A percentile compares a stretch with the other conserved stretches of the same genome.
phyloP scores from a whole-genome alignment of 805 yeast species.

The Candida sithepensis region DNA sequence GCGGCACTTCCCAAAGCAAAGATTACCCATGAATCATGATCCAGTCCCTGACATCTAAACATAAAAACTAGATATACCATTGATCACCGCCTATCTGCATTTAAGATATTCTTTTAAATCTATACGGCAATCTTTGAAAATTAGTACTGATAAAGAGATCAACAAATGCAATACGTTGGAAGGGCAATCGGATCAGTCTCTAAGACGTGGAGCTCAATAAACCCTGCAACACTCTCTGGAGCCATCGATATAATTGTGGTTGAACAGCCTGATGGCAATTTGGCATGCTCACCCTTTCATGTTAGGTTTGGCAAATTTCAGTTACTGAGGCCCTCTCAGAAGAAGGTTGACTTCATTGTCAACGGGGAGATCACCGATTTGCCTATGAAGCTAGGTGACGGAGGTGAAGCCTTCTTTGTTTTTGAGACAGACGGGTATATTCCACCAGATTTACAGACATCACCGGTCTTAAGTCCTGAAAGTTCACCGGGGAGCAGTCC shows the following conservation, averaged over 20 bases:
- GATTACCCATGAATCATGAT: too few species aligned
- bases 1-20: too few species aligned
- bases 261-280: constrained; percentile 72
- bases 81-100: too few species aligned
- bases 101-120: too few species aligned
- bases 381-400: constrained; percentile 96
- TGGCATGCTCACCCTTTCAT: constrained; percentile 92
- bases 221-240: constrained; percentile 94
- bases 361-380: constrained; percentile 77
- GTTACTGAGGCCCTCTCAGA: constrained; percentile 88
- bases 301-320: constrained; percentile 94
- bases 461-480: constrained; percentile 74
- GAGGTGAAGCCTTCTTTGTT: constrained; percentile 97
- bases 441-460: constrained; percentile 75
- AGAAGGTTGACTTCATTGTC: constrained; percentile 84
- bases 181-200: constrained; percentile 93
- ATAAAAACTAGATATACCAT: too few species aligned
- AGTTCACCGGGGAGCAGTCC: constrained; percentile 52
- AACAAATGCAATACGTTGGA: constrained; percentile 88
- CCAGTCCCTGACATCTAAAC: too few species aligned
- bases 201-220: constrained; percentile 94
- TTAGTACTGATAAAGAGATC: not conserved
- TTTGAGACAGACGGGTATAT: constrained; percentile 78
- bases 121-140: not conserved
- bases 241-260: constrained; percentile 96